Conservation (phyloP, 1,139 yeast genomes). For the Yamadazyma jaroonii region DNA sequence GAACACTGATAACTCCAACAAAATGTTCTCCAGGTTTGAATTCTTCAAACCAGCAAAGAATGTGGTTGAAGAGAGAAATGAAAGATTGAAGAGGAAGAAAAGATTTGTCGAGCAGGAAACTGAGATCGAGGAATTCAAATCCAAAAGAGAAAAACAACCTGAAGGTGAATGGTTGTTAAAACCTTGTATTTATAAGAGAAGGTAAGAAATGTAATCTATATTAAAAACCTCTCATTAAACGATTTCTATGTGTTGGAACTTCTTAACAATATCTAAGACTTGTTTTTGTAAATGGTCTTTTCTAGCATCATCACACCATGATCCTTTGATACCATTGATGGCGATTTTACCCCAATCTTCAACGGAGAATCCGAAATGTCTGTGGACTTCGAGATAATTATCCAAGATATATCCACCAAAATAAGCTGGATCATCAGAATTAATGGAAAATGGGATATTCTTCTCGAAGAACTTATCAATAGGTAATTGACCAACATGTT, state of each 20-base stretch:
- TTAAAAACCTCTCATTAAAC: neutral
- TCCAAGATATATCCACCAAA: constrained; percentile 81
- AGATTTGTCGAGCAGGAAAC: constrained; percentile 72
- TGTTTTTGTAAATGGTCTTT: constrained; percentile 42
- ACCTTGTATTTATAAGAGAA: constrained; percentile 93
- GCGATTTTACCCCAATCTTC: constrained; percentile 60
- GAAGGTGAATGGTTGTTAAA: constrained; percentile 89
- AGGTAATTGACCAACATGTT: constrained; percentile 64
- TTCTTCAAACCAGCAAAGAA: constrained; percentile 84
- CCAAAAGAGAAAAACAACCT: constrained; percentile 53
- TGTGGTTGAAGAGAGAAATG: constrained; percentile 61
- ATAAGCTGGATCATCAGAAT: constrained; percentile 85
- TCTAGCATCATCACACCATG: constrained; percentile 59
- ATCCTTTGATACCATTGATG: constrained; percentile 60
- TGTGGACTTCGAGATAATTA: constrained; percentile 65
- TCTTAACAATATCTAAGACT: constrained; percentile 47
- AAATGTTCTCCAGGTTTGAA: constrained; percentile 93
- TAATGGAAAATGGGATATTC: constrained; percentile 69
- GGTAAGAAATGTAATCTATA: constrained; percentile 52
- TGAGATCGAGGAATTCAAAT: constrained; percentile 56
- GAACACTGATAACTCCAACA: constrained; percentile 80
- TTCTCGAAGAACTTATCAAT: constrained; percentile 55
- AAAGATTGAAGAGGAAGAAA: constrained; percentile 59
- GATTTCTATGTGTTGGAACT: constrained; percentile 24
- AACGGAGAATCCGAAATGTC: constrained; percentile 56